Conservation (phyloP, 208 protist genomes). For the Trypanosoma avium region DNA sequence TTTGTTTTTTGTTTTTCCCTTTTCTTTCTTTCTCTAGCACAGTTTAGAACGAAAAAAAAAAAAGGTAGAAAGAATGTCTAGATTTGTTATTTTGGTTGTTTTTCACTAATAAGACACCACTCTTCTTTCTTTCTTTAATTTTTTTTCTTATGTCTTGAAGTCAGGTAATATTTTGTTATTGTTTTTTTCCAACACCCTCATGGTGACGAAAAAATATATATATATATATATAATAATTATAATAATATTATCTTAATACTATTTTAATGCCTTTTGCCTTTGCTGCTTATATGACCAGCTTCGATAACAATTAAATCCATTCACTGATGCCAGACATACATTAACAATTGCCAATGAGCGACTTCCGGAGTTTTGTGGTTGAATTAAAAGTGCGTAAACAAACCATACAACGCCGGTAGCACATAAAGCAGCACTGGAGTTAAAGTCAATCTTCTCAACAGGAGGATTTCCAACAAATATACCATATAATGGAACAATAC, state of each 20-base stretch:
- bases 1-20: too few relatives aligned
- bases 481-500: conserved; percentile 82
- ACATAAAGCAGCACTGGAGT: conserved; percentile 81
- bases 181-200: too few relatives aligned
- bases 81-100: too few relatives aligned
- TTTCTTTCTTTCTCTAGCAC: too few relatives aligned
- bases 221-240: conserved; percentile 5
- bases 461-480: conserved; percentile 79
- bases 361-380: conserved; percentile 88
- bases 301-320: conserved; percentile 87
- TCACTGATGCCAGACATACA: conserved; percentile 74
- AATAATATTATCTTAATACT: conserved; percentile 20
- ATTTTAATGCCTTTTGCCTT: conserved; percentile 12
- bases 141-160: conserved; percentile 8
- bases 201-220: too few relatives aligned
- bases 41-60: too few relatives aligned
- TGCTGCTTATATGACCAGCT: conserved; percentile 43
- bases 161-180: too few relatives aligned
- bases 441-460: conserved; percentile 87
- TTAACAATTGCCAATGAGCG: conserved; percentile 82
- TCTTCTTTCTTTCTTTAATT: neutral
- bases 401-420: conserved; percentile 83
- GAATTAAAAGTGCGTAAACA: conserved; percentile 86
- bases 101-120: too few relatives aligned
- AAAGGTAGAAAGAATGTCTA: too few relatives aligned